phyloP scores from a whole-genome alignment of 345 rosid genomes.

The Psidium friedrichsthalianum region DNA sequence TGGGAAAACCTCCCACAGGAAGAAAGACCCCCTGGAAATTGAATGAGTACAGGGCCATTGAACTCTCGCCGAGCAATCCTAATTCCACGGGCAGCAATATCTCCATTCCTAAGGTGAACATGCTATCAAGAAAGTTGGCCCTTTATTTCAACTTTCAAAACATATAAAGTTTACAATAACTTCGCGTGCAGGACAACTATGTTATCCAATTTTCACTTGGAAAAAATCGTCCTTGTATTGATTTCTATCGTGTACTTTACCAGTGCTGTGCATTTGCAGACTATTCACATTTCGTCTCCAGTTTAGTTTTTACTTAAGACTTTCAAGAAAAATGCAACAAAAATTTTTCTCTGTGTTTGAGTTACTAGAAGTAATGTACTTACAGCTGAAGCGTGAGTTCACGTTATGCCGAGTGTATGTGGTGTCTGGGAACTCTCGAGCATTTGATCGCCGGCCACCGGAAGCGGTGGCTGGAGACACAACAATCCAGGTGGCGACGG shows the following conservation, averaged over 20 bases:
- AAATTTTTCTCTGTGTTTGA: background rate
- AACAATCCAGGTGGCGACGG: background rate
- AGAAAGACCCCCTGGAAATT: background rate
- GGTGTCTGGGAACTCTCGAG: background rate
- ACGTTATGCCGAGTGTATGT: background rate
- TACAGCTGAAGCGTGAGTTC: background rate
- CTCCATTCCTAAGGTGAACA: background rate
- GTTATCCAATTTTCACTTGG: background rate
- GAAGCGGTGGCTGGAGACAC: background rate
- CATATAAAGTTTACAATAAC: background rate
- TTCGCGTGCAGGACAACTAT: background rate
- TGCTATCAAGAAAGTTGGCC: background rate
- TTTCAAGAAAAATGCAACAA: background rate
- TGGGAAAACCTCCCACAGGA: slow-evolving; percentile 20
- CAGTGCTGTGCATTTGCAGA: background rate
- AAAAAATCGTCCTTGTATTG: background rate
- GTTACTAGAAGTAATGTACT: background rate
- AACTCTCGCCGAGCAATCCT: background rate
- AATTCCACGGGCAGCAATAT: background rate
- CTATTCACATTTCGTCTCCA: background rate
- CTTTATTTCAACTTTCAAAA: background rate
- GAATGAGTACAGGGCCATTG: background rate
- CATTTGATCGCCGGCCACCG: background rate
- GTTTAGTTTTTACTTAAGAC: background rate
- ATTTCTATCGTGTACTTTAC: no score